A percentile compares a stretch with the other conserved stretches of the same genome.
phyloP scores from a whole-genome alignment of 2,329 filamentous ascomycete genomes.

The Fusarium sambucinum region DNA sequence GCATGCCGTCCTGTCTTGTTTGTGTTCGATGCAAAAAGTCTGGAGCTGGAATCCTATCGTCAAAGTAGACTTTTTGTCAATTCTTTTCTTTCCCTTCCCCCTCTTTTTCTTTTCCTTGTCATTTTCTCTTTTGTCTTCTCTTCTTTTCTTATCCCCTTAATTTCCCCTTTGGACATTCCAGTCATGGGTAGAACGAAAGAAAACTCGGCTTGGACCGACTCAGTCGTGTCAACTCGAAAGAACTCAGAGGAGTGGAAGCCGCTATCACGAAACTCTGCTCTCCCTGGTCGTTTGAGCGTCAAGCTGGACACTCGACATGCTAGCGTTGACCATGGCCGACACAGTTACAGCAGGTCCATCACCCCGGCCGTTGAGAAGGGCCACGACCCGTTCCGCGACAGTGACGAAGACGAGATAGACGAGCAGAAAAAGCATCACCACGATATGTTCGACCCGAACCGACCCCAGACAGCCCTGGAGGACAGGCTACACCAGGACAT shows the following conservation, averaged over 20 bases:
- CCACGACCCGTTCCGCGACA: background rate
- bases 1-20: too few species aligned
- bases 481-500: conserved; percentile 12
- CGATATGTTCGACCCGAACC: conserved; percentile 14
- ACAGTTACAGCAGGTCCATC: conserved; percentile 1
- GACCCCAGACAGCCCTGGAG: conserved; percentile 7
- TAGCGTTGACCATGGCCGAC: background rate
- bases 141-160: background rate
- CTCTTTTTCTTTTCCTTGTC: background rate
- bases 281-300: background rate
- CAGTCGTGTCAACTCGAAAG: conserved; percentile 10
- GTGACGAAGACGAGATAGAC: background rate
- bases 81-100: background rate
- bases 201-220: conserved; percentile 6
- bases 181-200: background rate
- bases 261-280: background rate
- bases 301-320: background rate
- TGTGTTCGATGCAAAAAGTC: conserved; percentile 1
- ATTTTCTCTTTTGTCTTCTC: background rate
- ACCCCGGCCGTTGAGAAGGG: conserved; percentile 11
- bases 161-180: background rate
- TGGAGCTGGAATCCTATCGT: conserved; percentile 14
- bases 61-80: conserved; percentile 4
- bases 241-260: conserved; percentile 2
- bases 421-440: background rate